Evolutionary conservation across 2,329 filamentous ascomycete species (phyloP), one percentile per base, ranked within the genome.

Genomic region (Ophiobolus disseminans): DNA sequence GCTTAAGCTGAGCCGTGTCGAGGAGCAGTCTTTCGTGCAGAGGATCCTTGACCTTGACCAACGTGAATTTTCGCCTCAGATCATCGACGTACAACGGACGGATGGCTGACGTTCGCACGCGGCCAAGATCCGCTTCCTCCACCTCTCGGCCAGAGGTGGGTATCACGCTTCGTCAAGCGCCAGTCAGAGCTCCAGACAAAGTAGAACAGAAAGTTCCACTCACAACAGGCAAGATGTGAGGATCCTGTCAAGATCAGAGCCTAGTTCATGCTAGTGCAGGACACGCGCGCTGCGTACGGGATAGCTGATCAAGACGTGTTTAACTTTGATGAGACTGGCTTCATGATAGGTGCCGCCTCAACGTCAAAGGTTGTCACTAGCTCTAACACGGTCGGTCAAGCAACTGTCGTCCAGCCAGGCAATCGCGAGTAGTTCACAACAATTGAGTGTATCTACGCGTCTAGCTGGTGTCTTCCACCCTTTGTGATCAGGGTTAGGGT

Each of bases 341-440:
- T 69, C 57, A 53, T 62, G 23, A 70, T 72, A 30, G 65, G 66
- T 34, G 44, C 65, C 3, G 66, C 68, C 43, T 41, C 22, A 4
- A 31, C 49, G 4, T 34, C 30, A 6, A 64, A 45, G 37, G 48
- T 51, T 2, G 41, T 45, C 6, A 50, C 41, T 25, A 46, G 40
- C 40, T 32, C 35, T 35, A 21, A 49, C 8, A 49, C 21, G n/a
- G 13, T 40, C 1, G 30, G 37, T 14, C 23, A 21, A 38, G 37
- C 42, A 30, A 32, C 35, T 21, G 5, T 38, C 8, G 22, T 48
- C 17, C 35, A 46, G 25, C 37, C 38, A 30, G 36, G 45, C 20
- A 42, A 48, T 13, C 8, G 10, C 11, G 34, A 45, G 37, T 36
- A 7, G 31, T 40, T 53, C 10, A 52, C 44, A 13, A 16, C 14